A percentile compares a stretch with the other conserved stretches of the same genome.
Conservation (phyloP, 2,329 filamentous ascomycete genomes). For the Helotiales sp. region DNA sequence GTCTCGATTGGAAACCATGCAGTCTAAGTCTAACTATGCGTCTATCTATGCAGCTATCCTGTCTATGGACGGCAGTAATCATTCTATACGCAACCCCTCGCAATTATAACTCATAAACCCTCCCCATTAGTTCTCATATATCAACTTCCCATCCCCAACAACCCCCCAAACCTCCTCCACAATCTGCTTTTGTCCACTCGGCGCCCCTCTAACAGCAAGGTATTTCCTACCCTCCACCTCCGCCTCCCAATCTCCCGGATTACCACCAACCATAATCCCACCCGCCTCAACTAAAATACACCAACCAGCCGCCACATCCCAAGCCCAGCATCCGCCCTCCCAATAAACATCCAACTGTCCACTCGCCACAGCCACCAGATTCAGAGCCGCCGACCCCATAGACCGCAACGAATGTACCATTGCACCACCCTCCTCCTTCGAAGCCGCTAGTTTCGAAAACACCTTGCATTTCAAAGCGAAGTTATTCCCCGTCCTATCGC, state of each 20-base stretch:
- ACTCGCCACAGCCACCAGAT: conserved; percentile 73
- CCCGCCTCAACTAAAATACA: conserved; percentile 76
- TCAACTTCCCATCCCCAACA: conserved; percentile 59
- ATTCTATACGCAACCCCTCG: background rate
- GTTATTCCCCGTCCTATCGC: conserved; percentile 69
- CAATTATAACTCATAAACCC: background rate
- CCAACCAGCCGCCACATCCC: conserved; percentile 86
- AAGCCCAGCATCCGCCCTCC: conserved; percentile 85
- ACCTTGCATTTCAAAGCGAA: conserved; percentile 71
- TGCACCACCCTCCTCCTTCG: conserved; percentile 65
- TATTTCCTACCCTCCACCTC: conserved; percentile 64
- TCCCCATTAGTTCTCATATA: conserved; percentile 46
- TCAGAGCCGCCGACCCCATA: conserved; percentile 75
- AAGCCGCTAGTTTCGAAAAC: conserved; percentile 64
- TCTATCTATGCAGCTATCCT: background rate
- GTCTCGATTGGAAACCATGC: background rate
- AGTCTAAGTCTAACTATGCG: conserved; percentile 8
- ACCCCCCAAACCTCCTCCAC: conserved; percentile 69
- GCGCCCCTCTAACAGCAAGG: conserved; percentile 65
- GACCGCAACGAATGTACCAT: conserved; percentile 80
- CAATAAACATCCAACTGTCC: conserved; percentile 77
- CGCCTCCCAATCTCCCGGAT: conserved; percentile 73
- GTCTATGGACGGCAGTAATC: background rate
- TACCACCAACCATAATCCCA: conserved; percentile 72
- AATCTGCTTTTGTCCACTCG: conserved; percentile 63